These are phyloP conservation scores for Dillenia suffruticosa DNA, from an alignment of 164 flowering plant genomes.

Conservation along the genomic window DNA sequence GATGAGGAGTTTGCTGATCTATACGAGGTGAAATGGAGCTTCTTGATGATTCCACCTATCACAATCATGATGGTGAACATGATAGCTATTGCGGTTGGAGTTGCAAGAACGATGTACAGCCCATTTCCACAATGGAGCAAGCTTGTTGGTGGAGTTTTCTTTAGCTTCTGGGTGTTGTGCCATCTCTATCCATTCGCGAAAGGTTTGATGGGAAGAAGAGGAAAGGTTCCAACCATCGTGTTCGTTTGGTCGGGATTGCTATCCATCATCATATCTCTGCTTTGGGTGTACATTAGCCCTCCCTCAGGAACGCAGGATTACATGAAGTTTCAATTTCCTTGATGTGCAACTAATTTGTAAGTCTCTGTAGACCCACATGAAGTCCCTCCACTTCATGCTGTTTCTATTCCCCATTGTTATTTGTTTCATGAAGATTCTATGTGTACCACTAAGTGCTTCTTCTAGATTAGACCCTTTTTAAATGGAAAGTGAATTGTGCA, in stretches of 20 bases:
- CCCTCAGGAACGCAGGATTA: conserved; percentile 41
- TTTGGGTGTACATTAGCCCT: conserved; percentile 74
- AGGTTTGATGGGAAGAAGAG: conserved; percentile 88
- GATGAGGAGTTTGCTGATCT: conserved; percentile 90
- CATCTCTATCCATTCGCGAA: conserved; percentile 92
- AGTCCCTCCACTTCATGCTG: conserved; percentile 20
- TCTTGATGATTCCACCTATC: conserved; percentile 77
- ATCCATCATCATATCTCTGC: conserved; percentile 68
- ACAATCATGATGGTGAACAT: conserved; percentile 78
- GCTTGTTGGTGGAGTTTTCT: conserved; percentile 89
- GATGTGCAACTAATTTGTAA: background rate
- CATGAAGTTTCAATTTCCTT: conserved; percentile 51
- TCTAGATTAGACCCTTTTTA: too few species aligned
- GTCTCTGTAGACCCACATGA: background rate
- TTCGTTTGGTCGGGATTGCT: conserved; percentile 88
- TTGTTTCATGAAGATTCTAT: too few species aligned
- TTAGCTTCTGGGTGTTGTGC: conserved; percentile 88
- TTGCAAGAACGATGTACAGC: conserved; percentile 77
- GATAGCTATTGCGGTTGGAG: conserved; percentile 73
- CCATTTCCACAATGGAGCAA: conserved; percentile 85
- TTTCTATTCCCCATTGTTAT: too few species aligned
- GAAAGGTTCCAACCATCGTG: conserved; percentile 82
- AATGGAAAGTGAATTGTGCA: background rate
- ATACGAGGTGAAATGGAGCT: conserved; percentile 72
- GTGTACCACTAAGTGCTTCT: too few species aligned